These are phyloP conservation scores for Epichloe elymi DNA, from an alignment of 2,329 filamentous ascomycete genomes.

Conservation along the genomic window DNA sequence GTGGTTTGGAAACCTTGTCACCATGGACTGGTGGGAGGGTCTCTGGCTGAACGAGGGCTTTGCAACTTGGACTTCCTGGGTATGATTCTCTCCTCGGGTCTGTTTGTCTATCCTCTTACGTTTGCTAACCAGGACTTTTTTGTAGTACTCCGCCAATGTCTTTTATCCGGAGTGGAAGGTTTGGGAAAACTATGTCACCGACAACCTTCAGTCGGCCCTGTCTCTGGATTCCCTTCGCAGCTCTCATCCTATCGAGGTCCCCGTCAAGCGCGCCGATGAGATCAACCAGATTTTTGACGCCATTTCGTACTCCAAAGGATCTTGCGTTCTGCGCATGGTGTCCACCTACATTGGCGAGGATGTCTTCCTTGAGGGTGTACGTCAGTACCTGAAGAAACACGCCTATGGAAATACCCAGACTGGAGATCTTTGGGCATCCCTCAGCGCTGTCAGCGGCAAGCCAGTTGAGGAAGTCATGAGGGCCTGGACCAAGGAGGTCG, in stretches of 20 bases:
- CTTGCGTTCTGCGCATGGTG: conserved; percentile 92
- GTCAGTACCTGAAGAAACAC: conserved; percentile 86
- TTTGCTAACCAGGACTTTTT: background rate
- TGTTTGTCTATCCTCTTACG: background rate
- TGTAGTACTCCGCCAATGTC: conserved; percentile 68
- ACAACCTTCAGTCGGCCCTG: conserved; percentile 79
- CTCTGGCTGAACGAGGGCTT: conserved; percentile 95
- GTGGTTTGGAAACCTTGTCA: conserved; percentile 96
- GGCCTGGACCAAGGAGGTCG: conserved; percentile 94
- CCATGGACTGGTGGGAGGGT: conserved; percentile 98
- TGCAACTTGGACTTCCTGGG: conserved; percentile 37
- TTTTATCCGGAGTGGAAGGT: conserved; percentile 99
- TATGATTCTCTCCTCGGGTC: background rate
- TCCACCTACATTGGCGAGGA: conserved; percentile 92
- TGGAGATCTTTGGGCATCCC: conserved; percentile 76
- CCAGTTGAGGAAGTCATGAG: conserved; percentile 83
- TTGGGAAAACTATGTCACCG: conserved; percentile 89
- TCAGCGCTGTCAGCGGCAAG: conserved; percentile 82
- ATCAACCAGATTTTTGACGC: conserved; percentile 98
- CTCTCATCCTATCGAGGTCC: conserved; percentile 93
- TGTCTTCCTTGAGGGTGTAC: conserved; percentile 80
- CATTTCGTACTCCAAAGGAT: conserved; percentile 95
- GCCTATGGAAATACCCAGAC: conserved; percentile 94
- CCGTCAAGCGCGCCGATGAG: conserved; percentile 87
- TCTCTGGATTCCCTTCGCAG: conserved; percentile 82